phyloP scores from a whole-genome alignment of 1,139 yeast genomes.

The Pichia sp. region DNA sequence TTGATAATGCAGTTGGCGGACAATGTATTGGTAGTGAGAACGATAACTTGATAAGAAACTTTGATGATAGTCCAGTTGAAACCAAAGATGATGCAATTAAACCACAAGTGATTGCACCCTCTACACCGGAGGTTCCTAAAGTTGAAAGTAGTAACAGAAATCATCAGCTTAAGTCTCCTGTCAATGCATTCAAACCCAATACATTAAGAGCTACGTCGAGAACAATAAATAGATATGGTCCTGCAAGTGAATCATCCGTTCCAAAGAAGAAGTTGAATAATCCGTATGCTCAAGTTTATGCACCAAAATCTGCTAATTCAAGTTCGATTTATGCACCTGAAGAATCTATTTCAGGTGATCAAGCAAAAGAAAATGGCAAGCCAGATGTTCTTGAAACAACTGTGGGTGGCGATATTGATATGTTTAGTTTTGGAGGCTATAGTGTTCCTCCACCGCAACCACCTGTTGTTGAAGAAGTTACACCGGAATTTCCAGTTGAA shows the following conservation, averaged over 20 bases:
- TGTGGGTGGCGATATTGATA: conserved; percentile 8
- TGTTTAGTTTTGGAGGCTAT: conserved; percentile 18
- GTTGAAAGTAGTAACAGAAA: background rate
- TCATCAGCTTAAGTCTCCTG: background rate
- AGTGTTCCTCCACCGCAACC: conserved; percentile 9
- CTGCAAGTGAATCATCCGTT: conserved; percentile 1
- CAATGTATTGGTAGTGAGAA: no score
- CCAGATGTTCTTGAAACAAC: background rate
- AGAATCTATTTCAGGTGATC: background rate
- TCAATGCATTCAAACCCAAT: conserved; percentile 1
- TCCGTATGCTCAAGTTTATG: conserved; percentile 16
- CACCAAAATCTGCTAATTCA: conserved; percentile 7
- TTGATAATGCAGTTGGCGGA: background rate
- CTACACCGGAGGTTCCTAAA: background rate
- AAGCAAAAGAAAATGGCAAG: no score
- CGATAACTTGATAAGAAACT: background rate
- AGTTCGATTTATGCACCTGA: conserved; percentile 1
- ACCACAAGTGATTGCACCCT: background rate
- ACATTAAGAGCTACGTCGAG: conserved; percentile 2
- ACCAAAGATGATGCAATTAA: background rate
- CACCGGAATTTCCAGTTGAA: background rate
- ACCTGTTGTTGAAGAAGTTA: background rate
- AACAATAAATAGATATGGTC: conserved; percentile 16
- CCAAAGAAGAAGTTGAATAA: conserved; percentile 8
- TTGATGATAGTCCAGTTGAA: background rate